These are phyloP conservation scores for Chloromonas sp. DNA, from an alignment of 163 green algal species.

Conservation along the genomic window DNA sequence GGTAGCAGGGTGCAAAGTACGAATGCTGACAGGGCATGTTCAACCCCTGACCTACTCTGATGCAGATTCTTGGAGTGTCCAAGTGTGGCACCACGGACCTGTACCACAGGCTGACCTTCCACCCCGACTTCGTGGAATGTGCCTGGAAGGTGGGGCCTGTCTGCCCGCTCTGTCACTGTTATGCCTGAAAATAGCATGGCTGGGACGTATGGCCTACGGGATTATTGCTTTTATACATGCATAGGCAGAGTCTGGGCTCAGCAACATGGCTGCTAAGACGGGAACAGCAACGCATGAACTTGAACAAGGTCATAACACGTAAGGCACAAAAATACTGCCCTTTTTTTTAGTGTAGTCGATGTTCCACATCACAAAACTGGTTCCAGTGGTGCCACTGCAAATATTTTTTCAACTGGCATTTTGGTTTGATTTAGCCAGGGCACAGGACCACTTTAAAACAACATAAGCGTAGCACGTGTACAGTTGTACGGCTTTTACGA, in stretches of 20 bases:
- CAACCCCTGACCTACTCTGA: too few species aligned
- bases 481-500: too few species aligned
- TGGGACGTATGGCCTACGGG: too few species aligned
- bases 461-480: background rate
- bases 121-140: constrained; percentile 38
- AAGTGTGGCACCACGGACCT: constrained; percentile 65
- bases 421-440: background rate
- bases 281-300: background rate
- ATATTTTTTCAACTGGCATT: background rate
- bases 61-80: constrained; percentile 54
- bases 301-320: too few species aligned
- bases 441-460: background rate
- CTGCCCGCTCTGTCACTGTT: too few species aligned
- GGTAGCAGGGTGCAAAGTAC: too few species aligned
- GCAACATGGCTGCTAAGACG: background rate
- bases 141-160: constrained; percentile 40
- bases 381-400: background rate
- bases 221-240: background rate
- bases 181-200: too few species aligned
- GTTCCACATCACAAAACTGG: background rate
- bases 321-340: too few species aligned
- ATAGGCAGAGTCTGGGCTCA: background rate
- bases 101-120: constrained; percentile 47
- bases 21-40: too few species aligned
- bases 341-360: too few species aligned